Percentiles rank a stretch among this genome's conserved stretches.
Conservation (phyloP, 1,284 basidiomycete species). For the Tranzscheliella williamsii region DNA sequence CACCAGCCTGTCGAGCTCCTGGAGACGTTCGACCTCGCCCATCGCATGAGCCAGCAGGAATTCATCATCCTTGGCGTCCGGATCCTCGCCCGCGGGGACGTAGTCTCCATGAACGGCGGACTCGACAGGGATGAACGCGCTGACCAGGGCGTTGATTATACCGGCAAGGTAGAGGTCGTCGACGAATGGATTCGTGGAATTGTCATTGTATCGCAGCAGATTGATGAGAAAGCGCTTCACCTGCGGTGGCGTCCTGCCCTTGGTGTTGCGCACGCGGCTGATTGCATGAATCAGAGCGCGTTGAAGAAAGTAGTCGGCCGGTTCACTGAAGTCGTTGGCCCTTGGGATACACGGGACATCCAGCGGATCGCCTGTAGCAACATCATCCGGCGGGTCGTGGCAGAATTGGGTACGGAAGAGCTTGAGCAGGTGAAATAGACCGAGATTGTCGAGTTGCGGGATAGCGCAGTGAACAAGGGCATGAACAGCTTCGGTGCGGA, state of each 20-base stretch:
- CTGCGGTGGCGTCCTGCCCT: constrained; percentile 80
- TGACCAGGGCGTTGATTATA: constrained; percentile 79
- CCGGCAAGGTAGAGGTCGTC: constrained; percentile 90
- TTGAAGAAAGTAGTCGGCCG: constrained; percentile 90
- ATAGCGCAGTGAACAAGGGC: constrained; percentile 87
- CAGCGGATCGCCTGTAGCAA: constrained; percentile 29
- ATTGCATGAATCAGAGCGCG: constrained; percentile 83
- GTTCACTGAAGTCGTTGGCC: constrained; percentile 89
- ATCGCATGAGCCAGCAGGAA: constrained; percentile 41
- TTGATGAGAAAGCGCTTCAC: constrained; percentile 90
- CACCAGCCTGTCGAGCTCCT: constrained; percentile 91
- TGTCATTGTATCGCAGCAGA: constrained; percentile 89
- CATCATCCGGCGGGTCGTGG: constrained; percentile 64
- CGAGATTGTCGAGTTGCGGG: constrained; percentile 78
- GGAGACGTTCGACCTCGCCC: constrained; percentile 76
- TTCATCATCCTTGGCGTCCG: constrained; percentile 42
- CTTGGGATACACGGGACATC: constrained; percentile 78
- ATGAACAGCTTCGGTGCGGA: constrained; percentile 89
- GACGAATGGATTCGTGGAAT: constrained; percentile 86
- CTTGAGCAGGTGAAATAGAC: constrained; percentile 93
- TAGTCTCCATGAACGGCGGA: constrained; percentile 21
- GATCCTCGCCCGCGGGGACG: constrained; percentile 39
- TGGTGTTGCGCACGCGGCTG: constrained; percentile 76
- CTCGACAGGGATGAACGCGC: constrained; percentile 68
- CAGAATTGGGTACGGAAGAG: constrained; percentile 87